phyloP scores from a whole-genome alignment of 768 basidiomycete genomes.

The Exidia glandulosa region DNA sequence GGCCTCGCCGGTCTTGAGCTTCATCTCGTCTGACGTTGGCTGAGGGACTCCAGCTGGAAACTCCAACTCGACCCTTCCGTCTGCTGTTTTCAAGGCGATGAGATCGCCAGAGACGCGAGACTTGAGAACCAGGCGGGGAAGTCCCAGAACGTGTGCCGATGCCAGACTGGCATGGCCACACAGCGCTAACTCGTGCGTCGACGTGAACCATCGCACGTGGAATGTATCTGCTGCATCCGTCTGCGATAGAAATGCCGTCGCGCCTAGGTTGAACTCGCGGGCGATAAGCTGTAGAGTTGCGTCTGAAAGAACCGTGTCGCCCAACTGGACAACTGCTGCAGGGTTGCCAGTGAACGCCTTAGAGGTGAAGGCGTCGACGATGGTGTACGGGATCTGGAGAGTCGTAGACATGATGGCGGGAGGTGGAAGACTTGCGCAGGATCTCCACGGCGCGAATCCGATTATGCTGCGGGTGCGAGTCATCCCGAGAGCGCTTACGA shows the following conservation, averaged over 20 bases:
- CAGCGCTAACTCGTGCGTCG: constrained; percentile 22
- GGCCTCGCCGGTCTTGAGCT: not conserved
- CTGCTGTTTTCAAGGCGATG: constrained; percentile 5
- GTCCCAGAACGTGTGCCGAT: constrained; percentile 22
- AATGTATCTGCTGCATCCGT: constrained; percentile 16
- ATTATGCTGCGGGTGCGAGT: too few species aligned
- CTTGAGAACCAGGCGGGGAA: constrained; percentile 12
- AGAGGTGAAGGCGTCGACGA: constrained; percentile 24
- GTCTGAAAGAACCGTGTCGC: constrained; percentile 7
- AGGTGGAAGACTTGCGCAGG: too few species aligned
- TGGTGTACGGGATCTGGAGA: constrained; percentile 18
- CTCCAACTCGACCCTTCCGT: constrained; percentile 13
- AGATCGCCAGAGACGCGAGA: constrained; percentile 12
- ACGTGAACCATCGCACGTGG: constrained; percentile 28
- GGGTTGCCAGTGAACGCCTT: constrained; percentile 19
- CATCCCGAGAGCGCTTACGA: too few species aligned
- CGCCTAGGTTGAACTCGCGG: constrained; percentile 27
- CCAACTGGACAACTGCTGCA: constrained; percentile 17
- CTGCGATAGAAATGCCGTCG: not conserved
- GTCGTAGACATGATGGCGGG: not conserved
- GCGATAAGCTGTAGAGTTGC: constrained; percentile 26
- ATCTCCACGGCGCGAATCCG: too few species aligned
- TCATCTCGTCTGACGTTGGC: constrained; percentile 2
- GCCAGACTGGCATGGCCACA: constrained; percentile 38
- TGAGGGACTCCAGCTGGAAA: constrained; percentile 11